phyloP scores from a whole-genome alignment of 2,329 filamentous ascomycete genomes.

The Aspergillus floridensis region DNA sequence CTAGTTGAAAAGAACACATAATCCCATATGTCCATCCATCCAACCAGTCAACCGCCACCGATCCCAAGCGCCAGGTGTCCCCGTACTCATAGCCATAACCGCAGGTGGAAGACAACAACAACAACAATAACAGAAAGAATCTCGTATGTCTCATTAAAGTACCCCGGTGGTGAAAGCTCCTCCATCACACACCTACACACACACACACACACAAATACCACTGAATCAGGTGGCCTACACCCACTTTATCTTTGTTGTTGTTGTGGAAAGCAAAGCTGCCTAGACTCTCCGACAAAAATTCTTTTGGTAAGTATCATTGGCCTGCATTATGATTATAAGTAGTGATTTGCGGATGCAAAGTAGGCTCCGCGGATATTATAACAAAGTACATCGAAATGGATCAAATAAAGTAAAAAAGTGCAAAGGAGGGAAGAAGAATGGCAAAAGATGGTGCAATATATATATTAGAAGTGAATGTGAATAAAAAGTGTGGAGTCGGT shows the following conservation, averaged over 20 bases:
- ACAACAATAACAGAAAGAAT: neutral
- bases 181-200: too few relatives aligned
- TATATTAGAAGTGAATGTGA: neutral
- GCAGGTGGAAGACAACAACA: neutral
- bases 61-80: neutral
- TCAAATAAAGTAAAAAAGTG: neutral
- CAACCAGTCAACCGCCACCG: neutral
- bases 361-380: conserved; percentile 7
- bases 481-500: neutral
- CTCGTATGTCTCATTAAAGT: neutral
- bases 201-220: neutral
- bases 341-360: neutral
- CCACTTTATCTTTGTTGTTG: neutral
- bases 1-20: too few relatives aligned
- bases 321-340: neutral
- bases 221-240: neutral
- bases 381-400: conserved; percentile 3
- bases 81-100: neutral
- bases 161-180: neutral
- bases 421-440: neutral
- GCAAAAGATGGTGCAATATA: conserved; percentile 2
- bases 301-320: neutral
- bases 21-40: neutral
- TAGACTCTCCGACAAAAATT: neutral
- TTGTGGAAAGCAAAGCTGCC: neutral